Conservation (phyloP, 108 stramenopile genomes). For the Skeletonema menzelii region DNA sequence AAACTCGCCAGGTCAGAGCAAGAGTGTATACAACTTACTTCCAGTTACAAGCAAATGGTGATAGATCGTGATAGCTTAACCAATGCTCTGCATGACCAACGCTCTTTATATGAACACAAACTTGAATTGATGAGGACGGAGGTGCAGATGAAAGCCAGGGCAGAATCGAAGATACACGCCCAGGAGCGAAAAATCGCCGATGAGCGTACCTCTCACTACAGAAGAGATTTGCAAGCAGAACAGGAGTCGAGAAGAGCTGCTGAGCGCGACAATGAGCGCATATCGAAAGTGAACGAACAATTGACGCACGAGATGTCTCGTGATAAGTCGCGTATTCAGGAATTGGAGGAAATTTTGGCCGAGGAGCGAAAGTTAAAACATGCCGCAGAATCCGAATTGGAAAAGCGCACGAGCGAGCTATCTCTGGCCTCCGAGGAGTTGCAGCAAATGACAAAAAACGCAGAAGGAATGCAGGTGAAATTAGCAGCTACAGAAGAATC, state of each 20-base stretch:
- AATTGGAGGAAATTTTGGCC: conserved; percentile 30
- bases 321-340: conserved; percentile 20
- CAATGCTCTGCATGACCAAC: conserved; percentile 28
- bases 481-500: conserved; percentile 19
- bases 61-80: conserved; percentile 23
- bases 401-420: conserved; percentile 21
- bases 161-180: conserved; percentile 20
- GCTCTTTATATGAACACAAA: conserved; percentile 22
- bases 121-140: conserved; percentile 33
- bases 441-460: background rate
- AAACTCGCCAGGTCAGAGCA: conserved; percentile 11
- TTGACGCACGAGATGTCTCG: conserved; percentile 15
- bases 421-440: conserved; percentile 22
- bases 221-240: conserved; percentile 15
- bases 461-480: conserved; percentile 21
- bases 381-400: conserved; percentile 7
- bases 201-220: conserved; percentile 7
- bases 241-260: conserved; percentile 7
- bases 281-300: conserved; percentile 14
- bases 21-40: conserved; percentile 8
- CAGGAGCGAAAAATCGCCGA: conserved; percentile 38
- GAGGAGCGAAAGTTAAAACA: conserved; percentile 14
- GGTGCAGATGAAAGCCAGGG: conserved; percentile 14
- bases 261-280: conserved; percentile 7
- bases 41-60: conserved; percentile 12